Conservation (phyloP, 2,329 filamentous ascomycete species). For the Trichoderma endophyticum region DNA sequence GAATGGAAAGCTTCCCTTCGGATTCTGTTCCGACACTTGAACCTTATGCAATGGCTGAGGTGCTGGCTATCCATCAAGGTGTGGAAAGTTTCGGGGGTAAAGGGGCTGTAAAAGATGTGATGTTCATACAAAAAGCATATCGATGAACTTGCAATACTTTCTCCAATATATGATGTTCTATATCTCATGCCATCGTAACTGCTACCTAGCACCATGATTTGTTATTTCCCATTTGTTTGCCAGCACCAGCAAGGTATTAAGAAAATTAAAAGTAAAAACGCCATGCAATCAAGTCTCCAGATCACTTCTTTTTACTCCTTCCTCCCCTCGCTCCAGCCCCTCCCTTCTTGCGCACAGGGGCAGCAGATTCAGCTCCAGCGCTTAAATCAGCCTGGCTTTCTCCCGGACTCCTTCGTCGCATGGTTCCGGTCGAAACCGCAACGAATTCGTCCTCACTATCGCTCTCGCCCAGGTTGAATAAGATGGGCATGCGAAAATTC, state of each 20-base stretch:
- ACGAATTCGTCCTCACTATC: conserved; percentile 91
- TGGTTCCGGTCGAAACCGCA: conserved; percentile 70
- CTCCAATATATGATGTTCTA: neutral
- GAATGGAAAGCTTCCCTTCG: neutral
- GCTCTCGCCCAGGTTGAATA: conserved; percentile 89
- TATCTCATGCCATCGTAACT: neutral
- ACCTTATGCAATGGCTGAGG: neutral
- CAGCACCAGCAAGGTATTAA: neutral
- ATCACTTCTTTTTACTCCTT: conserved; percentile 35
- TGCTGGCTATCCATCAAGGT: neutral
- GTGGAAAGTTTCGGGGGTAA: neutral
- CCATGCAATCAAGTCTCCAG: neutral
- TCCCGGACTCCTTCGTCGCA: conserved; percentile 79
- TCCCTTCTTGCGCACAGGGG: conserved; percentile 41
- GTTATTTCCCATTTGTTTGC: neutral
- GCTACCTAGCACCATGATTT: neutral
- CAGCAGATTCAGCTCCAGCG: conserved; percentile 53
- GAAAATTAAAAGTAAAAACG: neutral
- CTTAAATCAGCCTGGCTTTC: conserved; percentile 54
- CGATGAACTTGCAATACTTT: neutral
- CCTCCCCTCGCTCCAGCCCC: conserved; percentile 35
- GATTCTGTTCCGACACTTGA: neutral
- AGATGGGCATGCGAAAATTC: conserved; percentile 84
- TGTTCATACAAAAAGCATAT: neutral
- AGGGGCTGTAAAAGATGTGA: neutral